These are phyloP conservation scores for Fusarium algeriense DNA, from an alignment of 2,329 filamentous ascomycete genomes.

Conservation along the genomic window DNA sequence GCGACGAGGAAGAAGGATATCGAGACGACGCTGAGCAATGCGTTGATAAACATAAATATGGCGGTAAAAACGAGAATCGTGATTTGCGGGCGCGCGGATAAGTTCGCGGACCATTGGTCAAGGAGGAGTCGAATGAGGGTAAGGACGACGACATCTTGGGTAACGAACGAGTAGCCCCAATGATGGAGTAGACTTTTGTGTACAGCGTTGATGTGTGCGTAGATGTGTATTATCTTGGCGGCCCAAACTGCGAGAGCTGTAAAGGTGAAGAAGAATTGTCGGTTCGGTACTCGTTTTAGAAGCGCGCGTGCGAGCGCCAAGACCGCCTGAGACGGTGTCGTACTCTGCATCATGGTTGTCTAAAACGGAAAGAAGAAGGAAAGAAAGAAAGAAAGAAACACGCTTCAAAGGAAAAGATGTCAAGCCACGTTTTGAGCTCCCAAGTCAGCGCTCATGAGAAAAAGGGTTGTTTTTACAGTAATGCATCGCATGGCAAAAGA, in stretches of 20 bases:
- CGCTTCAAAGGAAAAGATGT: neutral
- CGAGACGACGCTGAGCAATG: slow-evolving; percentile 18
- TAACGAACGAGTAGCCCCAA: slow-evolving; percentile 50
- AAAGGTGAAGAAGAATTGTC: slow-evolving; percentile 50
- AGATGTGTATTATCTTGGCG: slow-evolving; percentile 51
- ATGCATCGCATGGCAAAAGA: neutral
- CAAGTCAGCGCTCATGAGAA: neutral
- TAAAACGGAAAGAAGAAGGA: neutral
- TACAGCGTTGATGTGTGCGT: slow-evolving; percentile 49
- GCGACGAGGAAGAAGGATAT: slow-evolving; percentile 51
- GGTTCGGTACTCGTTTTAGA: slow-evolving; percentile 45
- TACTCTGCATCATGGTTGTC: neutral
- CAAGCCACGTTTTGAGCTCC: neutral
- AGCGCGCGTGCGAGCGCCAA: neutral
- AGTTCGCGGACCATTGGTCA: slow-evolving; percentile 40
- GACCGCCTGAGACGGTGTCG: neutral
- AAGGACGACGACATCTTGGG: slow-evolving; percentile 51
- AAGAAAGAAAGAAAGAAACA: neutral
- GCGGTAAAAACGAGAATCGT: slow-evolving; percentile 18
- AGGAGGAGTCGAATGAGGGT: slow-evolving; percentile 50
- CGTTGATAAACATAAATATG: slow-evolving; percentile 32
- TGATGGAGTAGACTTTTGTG: slow-evolving; percentile 24
- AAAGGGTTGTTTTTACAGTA: neutral
- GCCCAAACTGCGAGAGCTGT: slow-evolving; percentile 48
- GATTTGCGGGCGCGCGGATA: slow-evolving; percentile 16